Conservation (phyloP, 106 monocot species). For the Platanthera guangdongensis region DNA sequence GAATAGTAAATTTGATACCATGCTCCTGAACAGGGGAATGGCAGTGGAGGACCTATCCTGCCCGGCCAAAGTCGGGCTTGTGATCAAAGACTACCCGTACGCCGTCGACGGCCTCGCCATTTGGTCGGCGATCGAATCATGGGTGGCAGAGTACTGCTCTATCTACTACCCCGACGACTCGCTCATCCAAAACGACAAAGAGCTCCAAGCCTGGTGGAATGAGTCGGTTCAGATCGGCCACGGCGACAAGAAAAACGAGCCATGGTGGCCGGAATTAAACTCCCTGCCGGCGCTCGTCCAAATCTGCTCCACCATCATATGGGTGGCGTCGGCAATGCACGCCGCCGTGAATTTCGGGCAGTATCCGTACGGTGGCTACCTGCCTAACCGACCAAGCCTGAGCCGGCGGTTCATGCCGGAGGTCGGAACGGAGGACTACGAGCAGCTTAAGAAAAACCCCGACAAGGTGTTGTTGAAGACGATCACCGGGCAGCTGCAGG, state of each 20-base stretch:
- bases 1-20: neutral
- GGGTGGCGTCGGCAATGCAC: constrained; percentile 32
- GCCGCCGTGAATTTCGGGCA: constrained; percentile 20
- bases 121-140: constrained; percentile 33
- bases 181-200: constrained; percentile 14
- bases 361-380: constrained; percentile 29
- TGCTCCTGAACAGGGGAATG: constrained; percentile 12
- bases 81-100: constrained; percentile 42
- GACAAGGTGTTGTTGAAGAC: constrained; percentile 20
- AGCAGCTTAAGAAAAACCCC: constrained; percentile 10
- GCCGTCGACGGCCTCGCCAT: constrained; percentile 34
- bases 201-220: constrained; percentile 36
- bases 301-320: constrained; percentile 27
- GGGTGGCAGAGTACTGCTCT: constrained; percentile 23
- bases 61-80: constrained; percentile 17
- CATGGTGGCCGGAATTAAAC: constrained; percentile 30
- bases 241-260: constrained; percentile 18
- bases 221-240: constrained; percentile 25
- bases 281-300: constrained; percentile 6
- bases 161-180: constrained; percentile 18
- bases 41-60: constrained; percentile 24
- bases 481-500: constrained; percentile 21
- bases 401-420: constrained; percentile 21
- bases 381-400: constrained; percentile 24
- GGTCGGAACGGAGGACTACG: constrained; percentile 8